Percentiles rank a stretch among this genome's conserved stretches.
Conservation (phyloP, 495 filamentous ascomycete species). For the Astrocystis sublimbata region DNA sequence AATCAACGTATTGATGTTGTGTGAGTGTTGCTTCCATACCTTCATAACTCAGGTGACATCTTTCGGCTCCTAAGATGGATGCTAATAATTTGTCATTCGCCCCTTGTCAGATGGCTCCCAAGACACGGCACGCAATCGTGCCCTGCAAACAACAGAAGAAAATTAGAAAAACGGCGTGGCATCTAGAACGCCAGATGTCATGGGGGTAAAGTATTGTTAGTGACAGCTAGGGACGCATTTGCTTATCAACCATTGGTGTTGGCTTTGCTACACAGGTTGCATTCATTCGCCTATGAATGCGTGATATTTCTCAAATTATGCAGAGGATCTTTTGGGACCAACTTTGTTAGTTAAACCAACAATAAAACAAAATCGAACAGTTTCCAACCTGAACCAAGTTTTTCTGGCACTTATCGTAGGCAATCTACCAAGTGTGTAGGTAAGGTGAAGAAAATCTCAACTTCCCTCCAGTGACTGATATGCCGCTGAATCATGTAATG, state of each 20-base stretch:
- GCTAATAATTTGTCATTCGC: neutral
- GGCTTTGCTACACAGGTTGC: constrained; percentile 5
- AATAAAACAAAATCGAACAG: constrained; percentile 5
- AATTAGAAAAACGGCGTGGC: neutral
- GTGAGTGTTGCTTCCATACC: neutral
- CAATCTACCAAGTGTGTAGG: neutral
- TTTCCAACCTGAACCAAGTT: neutral
- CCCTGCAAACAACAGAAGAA: neutral
- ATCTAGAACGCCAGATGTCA: neutral
- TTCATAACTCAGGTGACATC: neutral
- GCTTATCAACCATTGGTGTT: neutral
- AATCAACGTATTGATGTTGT: neutral
- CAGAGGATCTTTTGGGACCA: constrained; percentile 20
- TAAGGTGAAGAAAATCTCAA: too few relatives aligned
- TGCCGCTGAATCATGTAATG: too few relatives aligned
- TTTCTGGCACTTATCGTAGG: neutral
- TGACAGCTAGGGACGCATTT: neutral
- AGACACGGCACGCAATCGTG: neutral
- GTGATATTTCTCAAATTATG: constrained; percentile 17
- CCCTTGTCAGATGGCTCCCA: neutral
- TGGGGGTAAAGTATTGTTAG: constrained; percentile 7
- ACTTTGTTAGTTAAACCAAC: constrained; percentile 15
- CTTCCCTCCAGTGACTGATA: too few relatives aligned
- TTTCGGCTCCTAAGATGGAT: neutral
- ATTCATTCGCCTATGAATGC: constrained; percentile 7